Percentiles rank a stretch among this genome's conserved stretches.
phyloP scores from a whole-genome alignment of 768 basidiomycete genomes.

The Lanmaoa rubissima region DNA sequence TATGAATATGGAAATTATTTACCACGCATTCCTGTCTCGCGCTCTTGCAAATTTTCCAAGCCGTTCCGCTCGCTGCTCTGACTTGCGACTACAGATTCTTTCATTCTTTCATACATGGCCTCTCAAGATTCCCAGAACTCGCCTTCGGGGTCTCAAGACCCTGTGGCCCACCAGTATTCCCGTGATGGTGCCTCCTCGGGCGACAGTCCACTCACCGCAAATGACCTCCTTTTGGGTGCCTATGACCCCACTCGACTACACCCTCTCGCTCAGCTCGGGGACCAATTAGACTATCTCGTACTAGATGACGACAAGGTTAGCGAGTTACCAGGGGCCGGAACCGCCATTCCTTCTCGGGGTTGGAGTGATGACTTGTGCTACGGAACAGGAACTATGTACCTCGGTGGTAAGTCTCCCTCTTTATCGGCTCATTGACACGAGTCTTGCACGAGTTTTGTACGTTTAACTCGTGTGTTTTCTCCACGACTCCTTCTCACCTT shows the following conservation, averaged over 20 bases:
- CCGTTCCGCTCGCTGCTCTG: slow-evolving; percentile 17
- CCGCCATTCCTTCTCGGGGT: slow-evolving; percentile 91
- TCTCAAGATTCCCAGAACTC: slow-evolving; percentile 23
- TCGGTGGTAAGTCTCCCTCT: slow-evolving; percentile 79
- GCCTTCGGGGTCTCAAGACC: slow-evolving; percentile 42
- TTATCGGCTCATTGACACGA: slow-evolving; percentile 50
- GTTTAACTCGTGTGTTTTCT: slow-evolving; percentile 49
- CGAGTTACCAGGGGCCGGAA: slow-evolving; percentile 84
- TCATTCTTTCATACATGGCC: slow-evolving; percentile 27
- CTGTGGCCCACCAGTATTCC: slow-evolving; percentile 47
- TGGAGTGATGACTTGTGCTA: slow-evolving; percentile 99
- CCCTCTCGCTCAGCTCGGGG: slow-evolving; percentile 88
- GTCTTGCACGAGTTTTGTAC: slow-evolving; percentile 46
- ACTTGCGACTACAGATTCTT: slow-evolving; percentile 18
- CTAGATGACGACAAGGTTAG: slow-evolving; percentile 96
- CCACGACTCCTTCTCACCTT: slow-evolving; percentile 59
- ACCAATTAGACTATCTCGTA: slow-evolving; percentile 92
- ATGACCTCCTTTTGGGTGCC: slow-evolving; percentile 80
- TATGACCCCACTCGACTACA: slow-evolving; percentile 94
- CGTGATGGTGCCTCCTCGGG: slow-evolving; percentile 39
- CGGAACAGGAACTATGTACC: slow-evolving; percentile 98
- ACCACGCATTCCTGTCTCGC: slow-evolving; percentile 21
- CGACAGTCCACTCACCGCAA: slow-evolving; percentile 71
- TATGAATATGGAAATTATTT: slow-evolving; percentile 12
- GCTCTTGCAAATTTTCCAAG: slow-evolving; percentile 31